phyloP scores from a whole-genome alignment of 2,329 filamentous ascomycete species.

The Thyridium curvatum region DNA sequence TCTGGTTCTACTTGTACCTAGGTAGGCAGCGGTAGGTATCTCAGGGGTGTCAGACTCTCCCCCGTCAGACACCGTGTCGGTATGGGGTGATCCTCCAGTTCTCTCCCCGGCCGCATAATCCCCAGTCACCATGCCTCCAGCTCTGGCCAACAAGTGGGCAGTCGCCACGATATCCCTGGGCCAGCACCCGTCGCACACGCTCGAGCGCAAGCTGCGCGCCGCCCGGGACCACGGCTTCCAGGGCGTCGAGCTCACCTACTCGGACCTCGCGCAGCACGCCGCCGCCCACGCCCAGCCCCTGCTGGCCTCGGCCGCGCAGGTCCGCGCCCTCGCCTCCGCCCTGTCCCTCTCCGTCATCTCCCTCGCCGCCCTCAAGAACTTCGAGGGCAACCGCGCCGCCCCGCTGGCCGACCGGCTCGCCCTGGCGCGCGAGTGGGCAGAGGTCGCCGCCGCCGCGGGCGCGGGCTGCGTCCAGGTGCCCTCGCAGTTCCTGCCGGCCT shows the following conservation, averaged over 20 bases:
- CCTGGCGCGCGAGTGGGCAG: conserved; percentile 22
- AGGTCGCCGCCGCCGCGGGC: conserved; percentile 13
- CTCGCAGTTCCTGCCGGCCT: conserved; percentile 15
- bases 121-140: no score
- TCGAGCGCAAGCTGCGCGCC: conserved; percentile 21
- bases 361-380: conserved; percentile 27
- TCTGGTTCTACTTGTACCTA: no score
- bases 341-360: conserved; percentile 23
- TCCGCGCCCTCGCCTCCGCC: conserved; percentile 14
- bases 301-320: conserved; percentile 9
- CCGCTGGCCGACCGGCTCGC: conserved; percentile 18
- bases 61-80: no score
- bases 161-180: conserved; percentile 20
- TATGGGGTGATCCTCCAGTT: no score
- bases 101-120: no score
- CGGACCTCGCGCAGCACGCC: conserved; percentile 18
- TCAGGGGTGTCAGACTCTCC: no score
- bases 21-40: no score
- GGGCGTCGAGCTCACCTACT: conserved; percentile 23
- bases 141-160: conserved; percentile 8
- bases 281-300: conserved; percentile 10
- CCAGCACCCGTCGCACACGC: conserved; percentile 17
- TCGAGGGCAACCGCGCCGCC: conserved; percentile 19
- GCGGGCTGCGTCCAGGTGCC: conserved; percentile 24
- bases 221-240: conserved; percentile 17